Base-by-base conservation (phyloP, 2,329 filamentous ascomycete genomes). In the Massarina eburnea region DNA sequence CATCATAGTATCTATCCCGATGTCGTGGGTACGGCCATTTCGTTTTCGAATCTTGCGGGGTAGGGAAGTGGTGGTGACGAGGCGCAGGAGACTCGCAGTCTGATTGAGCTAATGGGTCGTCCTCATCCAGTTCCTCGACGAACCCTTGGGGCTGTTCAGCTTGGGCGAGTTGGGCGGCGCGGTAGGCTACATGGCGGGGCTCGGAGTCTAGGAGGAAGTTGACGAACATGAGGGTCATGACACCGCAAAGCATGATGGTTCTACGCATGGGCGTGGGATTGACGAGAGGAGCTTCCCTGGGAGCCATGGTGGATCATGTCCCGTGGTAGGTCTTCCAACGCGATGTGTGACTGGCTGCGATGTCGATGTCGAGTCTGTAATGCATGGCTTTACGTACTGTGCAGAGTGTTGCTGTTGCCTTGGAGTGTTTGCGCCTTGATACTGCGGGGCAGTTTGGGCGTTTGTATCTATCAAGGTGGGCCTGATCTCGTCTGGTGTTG, bases 221-320 rank as follows among this genome's bases (percentile, higher is more conserved):
- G 12, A 52, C 20, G 20, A 45, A 50, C 32, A 49, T 39, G 15
- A 51, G 43, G 27, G 46, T 14, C 17, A 55, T 32, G 29, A 52
- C 37, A 21, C 38, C 38, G 29, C 37, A 43, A 9, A 52, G 27
- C 10, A 17, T 36, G 35, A 40, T 22, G 3, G 46, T 45, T n/a
- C 35, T 27, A 12, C 30, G 33, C 2, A 38, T 32, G 38, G 39
- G 44, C 3, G 44, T 50, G 22, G 49, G 40, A 14, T 46, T 48
- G 40, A 32, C 15, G 17, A 27, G 39, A 26, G 32, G 26, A 8
- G 37, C 26, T n/a, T 20, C 24, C 21, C 21, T 29, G 14, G 35
- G 19, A 9, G 38, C 32, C 41, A 41, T 39, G 14, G 37, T 35
- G 24, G 14, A 15, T 17, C 2, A 17, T 2, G 27, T 9, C 17